Base-by-base conservation (phyloP, 139 green algal genomes). In the Chlamydomonas sp. region DNA sequence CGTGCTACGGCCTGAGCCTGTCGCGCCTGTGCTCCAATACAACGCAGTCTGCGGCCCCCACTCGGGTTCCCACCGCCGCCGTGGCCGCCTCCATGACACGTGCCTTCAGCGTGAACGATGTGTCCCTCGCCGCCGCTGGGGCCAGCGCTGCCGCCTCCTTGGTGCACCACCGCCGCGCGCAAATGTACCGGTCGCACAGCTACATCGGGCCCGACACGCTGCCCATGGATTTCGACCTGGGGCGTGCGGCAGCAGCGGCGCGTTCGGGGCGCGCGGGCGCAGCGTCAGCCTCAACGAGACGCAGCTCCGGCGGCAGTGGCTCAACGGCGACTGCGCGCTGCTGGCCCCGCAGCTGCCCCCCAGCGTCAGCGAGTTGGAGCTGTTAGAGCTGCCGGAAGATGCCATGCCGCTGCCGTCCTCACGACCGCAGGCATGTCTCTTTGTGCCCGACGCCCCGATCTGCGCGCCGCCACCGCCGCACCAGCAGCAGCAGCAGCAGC, bases 301-400 rank as follows among this genome's bases (percentile, higher is more conserved):
- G 1, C 83, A 87, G 83, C 62, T 87, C 20, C 72, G 83, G 9
- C 72, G 73, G 72, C 73, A 81, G 14, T 87, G 83, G 83, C 73
- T 87, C 15, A 18, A 20, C 0, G 31, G 31, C 31, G 83, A 80
- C 61, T 72, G 83, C 73, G 83, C 80, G 83, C 62, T 87, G 62
- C 83, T 87, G 3, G 83, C 72, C 9, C 83, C 83, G 60, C 83
- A 81, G 83, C 73, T 87, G 72, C 83, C 83, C 5, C 83, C 83
- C n/a, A 73, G 59, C 3, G 83, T 87, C 10, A 75, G 49, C 58
- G 83, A 87, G 74, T 73, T 87, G 31, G 83, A 87, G 74, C 83
- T 87, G 62, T 17, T 87, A 15, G 83, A 87, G 63, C 71, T 87
- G 12, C 83, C 83, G 12, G 83, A 87, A 31, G 83, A 87, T 57